Conservation (phyloP, 2,329 filamentous ascomycete species). For the Exophiala bonariae region DNA sequence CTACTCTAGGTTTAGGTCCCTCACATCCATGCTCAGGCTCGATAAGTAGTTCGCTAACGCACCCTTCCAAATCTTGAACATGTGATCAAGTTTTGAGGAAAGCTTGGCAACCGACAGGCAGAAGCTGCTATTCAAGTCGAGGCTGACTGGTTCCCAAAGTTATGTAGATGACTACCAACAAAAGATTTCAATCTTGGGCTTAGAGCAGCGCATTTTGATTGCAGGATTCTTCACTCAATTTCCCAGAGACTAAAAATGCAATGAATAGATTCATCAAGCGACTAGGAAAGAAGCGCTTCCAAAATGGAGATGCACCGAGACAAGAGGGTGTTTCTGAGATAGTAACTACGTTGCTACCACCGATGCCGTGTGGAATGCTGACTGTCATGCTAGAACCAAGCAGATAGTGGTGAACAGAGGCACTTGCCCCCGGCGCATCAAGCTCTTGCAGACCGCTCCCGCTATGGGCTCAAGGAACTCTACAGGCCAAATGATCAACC, state of each 20-base stretch:
- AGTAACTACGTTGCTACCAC: conserved; percentile 5
- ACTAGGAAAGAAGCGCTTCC: conserved; percentile 2
- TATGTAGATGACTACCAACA: too few relatives aligned
- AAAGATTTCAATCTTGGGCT: too few relatives aligned
- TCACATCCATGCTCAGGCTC: too few relatives aligned
- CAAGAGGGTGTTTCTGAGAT: not conserved
- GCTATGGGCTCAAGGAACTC: conserved; percentile 8
- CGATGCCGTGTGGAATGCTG: conserved; percentile 1
- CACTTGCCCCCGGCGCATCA: conserved; percentile 5
- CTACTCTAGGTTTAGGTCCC: too few relatives aligned
- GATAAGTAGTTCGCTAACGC: too few relatives aligned
- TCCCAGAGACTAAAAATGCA: not conserved
- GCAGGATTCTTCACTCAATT: too few relatives aligned
- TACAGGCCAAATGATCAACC: conserved; percentile 1
- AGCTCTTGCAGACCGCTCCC: conserved; percentile 7
- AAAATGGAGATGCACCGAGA: not conserved
- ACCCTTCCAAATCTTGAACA: too few relatives aligned
- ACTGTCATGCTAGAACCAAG: conserved; percentile 2
- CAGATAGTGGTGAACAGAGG: conserved; percentile 7
- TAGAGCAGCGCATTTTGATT: too few relatives aligned
- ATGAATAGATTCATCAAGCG: conserved; percentile 9
- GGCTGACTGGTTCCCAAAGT: too few relatives aligned
- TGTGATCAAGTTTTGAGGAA: too few relatives aligned
- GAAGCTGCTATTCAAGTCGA: too few relatives aligned
- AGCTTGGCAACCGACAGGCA: too few relatives aligned